Evolutionary conservation across 768 basidiomycete genomes (phyloP).

Genomic region (Rhizopogon rudus): DNA sequence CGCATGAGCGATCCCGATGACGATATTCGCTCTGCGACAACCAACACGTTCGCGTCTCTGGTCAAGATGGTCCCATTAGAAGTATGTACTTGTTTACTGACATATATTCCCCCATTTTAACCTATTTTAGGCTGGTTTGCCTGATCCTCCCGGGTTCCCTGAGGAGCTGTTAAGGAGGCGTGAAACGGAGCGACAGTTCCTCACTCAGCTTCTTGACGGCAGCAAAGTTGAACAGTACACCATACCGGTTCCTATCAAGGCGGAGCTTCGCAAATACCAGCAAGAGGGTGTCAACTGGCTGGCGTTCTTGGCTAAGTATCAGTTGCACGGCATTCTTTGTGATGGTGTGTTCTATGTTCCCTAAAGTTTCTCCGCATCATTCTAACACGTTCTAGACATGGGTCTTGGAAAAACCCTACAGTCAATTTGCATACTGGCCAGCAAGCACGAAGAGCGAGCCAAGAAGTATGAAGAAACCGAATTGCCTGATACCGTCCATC

Average conservation of each 20-base stretch:
- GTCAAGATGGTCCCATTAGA: constrained; percentile 99
- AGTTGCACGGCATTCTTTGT: constrained; percentile 95
- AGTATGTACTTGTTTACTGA: constrained; percentile 37
- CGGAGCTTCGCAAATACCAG: constrained; percentile 95
- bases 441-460: constrained; percentile 87
- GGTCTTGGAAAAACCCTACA: constrained; percentile 97
- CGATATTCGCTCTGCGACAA: constrained; percentile 86
- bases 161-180: constrained; percentile 81
- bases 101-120: neutral
- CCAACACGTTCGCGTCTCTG: constrained; percentile 95
- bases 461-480: constrained; percentile 59
- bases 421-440: constrained; percentile 93
- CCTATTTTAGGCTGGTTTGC: constrained; percentile 76
- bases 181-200: constrained; percentile 84
- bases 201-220: constrained; percentile 92
- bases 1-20: constrained; percentile 96
- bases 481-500: constrained; percentile 73
- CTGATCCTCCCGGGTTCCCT: constrained; percentile 91
- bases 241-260: constrained; percentile 85
- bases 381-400: constrained; percentile 65
- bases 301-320: constrained; percentile 96
- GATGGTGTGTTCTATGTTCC: constrained; percentile 59
- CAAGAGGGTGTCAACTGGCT: constrained; percentile 99
- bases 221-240: constrained; percentile 88
- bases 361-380: neutral